Conservation (phyloP, 345 rosid species). For the Ailanthus altissimus region DNA sequence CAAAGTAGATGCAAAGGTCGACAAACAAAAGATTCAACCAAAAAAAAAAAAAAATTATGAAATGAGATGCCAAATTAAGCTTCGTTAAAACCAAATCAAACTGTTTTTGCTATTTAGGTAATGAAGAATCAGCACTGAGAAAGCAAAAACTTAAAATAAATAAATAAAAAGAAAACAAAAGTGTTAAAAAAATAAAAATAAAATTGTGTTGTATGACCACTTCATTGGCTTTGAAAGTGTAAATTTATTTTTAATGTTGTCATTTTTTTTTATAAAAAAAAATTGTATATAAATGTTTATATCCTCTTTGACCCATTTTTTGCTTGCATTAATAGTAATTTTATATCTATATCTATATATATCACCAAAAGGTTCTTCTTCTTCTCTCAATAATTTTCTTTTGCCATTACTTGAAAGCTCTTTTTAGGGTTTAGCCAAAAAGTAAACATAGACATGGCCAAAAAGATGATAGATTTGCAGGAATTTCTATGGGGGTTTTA, state of each 20-base stretch:
- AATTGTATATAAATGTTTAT: not conserved
- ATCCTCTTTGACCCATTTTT: slow-evolving; percentile 22
- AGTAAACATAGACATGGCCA: not conserved
- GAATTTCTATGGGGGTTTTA: slow-evolving; percentile 40
- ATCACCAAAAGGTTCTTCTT: not conserved
- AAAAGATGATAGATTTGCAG: slow-evolving; percentile 22
- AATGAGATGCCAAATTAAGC: not conserved
- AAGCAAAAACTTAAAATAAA: not conserved
- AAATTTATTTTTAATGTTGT: not conserved
- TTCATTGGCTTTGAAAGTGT: slow-evolving; percentile 32
- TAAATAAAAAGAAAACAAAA: not conserved
- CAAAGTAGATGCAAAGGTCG: not conserved
- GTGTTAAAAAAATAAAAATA: too few relatives aligned
- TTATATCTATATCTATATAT: not conserved
- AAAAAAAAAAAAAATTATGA: too few relatives aligned
- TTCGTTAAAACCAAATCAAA: slow-evolving; percentile 7
- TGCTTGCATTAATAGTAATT: not conserved
- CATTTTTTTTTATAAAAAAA: not conserved
- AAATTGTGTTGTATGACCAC: slow-evolving; percentile 6
- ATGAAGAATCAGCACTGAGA: not conserved
- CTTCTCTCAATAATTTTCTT: not conserved
- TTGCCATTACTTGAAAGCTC: not conserved
- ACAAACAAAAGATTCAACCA: not conserved
- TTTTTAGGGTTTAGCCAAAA: not conserved
- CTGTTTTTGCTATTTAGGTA: not conserved